Percentiles rank a stretch among this genome's conserved stretches.
Conservation (phyloP, 352 stramenopile genomes). For the Globisporangium rhizosaccharum region DNA sequence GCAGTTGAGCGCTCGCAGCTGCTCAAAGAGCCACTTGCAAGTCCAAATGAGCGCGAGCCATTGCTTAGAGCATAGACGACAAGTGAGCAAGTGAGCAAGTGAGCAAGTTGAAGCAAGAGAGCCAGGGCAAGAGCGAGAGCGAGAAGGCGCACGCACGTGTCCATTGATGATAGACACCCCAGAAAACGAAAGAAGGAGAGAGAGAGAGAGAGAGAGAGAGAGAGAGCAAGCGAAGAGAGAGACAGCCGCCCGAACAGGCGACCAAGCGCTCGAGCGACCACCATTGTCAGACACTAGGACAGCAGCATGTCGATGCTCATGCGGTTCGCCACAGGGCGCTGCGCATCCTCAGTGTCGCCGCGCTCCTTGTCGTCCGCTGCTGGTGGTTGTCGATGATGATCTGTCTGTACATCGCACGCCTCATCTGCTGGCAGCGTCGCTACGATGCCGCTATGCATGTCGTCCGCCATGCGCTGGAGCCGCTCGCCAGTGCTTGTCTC, state of each 20-base stretch:
- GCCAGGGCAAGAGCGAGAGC: no score
- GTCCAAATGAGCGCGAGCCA: conserved; percentile 11
- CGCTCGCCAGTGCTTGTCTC: conserved; percentile 1
- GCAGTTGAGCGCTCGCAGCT: conserved; percentile 49
- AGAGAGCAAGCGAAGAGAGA: background rate
- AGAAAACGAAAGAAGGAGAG: background rate
- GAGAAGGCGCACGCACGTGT: no score
- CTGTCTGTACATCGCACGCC: background rate
- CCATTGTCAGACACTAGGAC: conserved; percentile 1
- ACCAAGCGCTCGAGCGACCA: no score
- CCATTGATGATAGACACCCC: no score
- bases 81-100: no score
- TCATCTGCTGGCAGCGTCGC: background rate
- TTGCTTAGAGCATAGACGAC: conserved; percentile 11
- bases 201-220: background rate
- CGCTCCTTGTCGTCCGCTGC: no score
- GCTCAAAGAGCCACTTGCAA: conserved; percentile 17
- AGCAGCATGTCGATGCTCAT: conserved; percentile 21
- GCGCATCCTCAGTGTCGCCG: background rate
- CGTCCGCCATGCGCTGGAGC: conserved; percentile 3
- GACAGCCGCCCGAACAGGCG: no score
- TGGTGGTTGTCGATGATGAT: no score
- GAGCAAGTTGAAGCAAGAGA: no score
- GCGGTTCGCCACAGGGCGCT: background rate
- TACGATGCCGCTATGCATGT: background rate